A percentile compares a stretch with the other conserved stretches of the same genome.
phyloP scores from a whole-genome alignment of 805 yeast species.

The Candida piceae region DNA sequence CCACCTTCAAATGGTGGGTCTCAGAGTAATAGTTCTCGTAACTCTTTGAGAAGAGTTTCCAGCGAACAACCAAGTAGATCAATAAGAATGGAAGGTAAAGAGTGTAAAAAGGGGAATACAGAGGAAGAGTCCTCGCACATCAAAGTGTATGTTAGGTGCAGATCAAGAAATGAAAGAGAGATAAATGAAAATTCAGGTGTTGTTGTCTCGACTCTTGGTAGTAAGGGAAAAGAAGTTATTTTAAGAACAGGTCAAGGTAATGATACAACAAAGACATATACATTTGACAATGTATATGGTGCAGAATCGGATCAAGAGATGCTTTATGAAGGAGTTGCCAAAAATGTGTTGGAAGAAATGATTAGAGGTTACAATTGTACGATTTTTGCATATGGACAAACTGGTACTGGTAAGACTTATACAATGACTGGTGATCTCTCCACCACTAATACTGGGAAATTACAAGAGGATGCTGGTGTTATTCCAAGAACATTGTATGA shows the following conservation, averaged over 20 bases:
- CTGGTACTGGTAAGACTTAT: conserved; percentile 86
- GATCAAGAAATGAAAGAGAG: conserved; percentile 58
- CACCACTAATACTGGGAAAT: conserved; percentile 21
- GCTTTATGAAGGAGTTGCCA: conserved; percentile 63
- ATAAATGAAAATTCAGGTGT: conserved; percentile 53
- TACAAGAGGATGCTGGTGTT: conserved; percentile 53
- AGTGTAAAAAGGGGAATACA: not conserved
- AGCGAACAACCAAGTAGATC: not conserved
- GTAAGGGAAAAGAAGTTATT: conserved; percentile 37
- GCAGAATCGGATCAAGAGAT: conserved; percentile 70
- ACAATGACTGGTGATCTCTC: conserved; percentile 70
- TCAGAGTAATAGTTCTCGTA: not conserved
- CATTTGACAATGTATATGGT: conserved; percentile 79
- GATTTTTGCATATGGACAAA: conserved; percentile 71
- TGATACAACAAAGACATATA: conserved; percentile 46
- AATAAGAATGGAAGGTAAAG: not conserved
- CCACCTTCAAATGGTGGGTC: not conserved
- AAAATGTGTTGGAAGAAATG: conserved; percentile 58
- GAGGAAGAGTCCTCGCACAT: conserved; percentile 38
- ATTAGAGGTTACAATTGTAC: conserved; percentile 77
- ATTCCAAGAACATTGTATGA: conserved; percentile 55
- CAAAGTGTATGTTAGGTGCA: conserved; percentile 58
- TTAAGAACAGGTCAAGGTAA: conserved; percentile 30
- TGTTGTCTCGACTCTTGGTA: conserved; percentile 48
- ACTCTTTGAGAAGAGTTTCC: not conserved